Percentiles rank a stretch among this genome's conserved stretches.
phyloP scores from a whole-genome alignment of 164 flowering plant genomes.

The Nymphaea thermarum region DNA sequence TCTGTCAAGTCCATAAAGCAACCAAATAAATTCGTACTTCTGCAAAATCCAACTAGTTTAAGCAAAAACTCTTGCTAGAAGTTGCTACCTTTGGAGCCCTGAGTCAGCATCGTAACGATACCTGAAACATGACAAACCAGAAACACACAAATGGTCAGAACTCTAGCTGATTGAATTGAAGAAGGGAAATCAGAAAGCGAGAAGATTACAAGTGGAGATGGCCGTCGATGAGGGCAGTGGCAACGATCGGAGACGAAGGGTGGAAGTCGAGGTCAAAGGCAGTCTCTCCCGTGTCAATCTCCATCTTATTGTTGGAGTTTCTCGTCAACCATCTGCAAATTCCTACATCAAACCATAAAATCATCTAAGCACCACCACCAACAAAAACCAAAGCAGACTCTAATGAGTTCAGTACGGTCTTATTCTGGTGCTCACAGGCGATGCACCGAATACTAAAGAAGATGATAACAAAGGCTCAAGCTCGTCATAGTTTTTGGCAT shows the following conservation, averaged over 20 bases:
- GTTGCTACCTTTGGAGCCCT: background rate
- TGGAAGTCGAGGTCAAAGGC: slow-evolving; percentile 87
- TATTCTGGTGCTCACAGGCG: too few species aligned
- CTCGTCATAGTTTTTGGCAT: too few species aligned
- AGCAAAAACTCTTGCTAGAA: background rate
- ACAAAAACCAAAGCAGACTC: too few species aligned
- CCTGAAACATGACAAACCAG: background rate
- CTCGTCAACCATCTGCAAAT: background rate
- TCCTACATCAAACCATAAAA: too few species aligned
- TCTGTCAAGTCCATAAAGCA: slow-evolving; percentile 18
- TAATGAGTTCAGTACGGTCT: too few species aligned
- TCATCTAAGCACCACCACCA: too few species aligned
- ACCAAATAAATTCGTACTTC: slow-evolving; percentile 1
- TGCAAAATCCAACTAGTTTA: background rate
- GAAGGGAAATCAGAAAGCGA: background rate
- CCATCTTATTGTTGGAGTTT: slow-evolving; percentile 22
- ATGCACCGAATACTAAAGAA: too few species aligned
- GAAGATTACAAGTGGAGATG: slow-evolving; percentile 49
- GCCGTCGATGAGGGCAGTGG: slow-evolving; percentile 66
- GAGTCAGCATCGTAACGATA: background rate
- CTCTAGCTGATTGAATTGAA: background rate
- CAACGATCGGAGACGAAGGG: slow-evolving; percentile 49
- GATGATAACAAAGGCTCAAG: too few species aligned
- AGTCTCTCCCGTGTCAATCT: slow-evolving; percentile 42
- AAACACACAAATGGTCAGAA: background rate